Base-by-base conservation (phyloP, 306 rosid genomes). In the Lupinus albus region DNA sequence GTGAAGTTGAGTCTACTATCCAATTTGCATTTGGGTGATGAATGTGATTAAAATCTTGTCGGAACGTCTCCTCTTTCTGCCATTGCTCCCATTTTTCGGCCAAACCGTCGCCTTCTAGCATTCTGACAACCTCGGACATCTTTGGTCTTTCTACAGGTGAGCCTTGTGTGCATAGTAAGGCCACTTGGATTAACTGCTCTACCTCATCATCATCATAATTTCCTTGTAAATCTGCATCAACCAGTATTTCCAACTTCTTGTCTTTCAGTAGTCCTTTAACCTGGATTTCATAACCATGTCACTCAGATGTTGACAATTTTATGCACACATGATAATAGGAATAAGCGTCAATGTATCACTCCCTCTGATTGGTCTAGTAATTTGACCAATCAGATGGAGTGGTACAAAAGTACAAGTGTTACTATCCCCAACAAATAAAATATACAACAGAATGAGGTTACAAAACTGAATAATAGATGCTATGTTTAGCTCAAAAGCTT, bases 31-130 rank as follows among this genome's bases (percentile, higher is more conserved):
- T 82, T 6, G 85, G 82, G 68, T 83, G 87, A 70, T 41, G 80
- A 17, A 55, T 12, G 3, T 62, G 82, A 77, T 77, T 81, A 7
- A 51, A 68, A 39, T 88, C 97, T 72, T 85, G 88, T 33, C 83
- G 83, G 80, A 83, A 74, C 77, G 74, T 80, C 69, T 90, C 97
- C 11, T 83, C 96, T 76, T 88, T 90, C 73, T 94, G 88, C 97
- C 97, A 90, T 52, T 84, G 96, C 78, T 86, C 96, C 96, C 99
- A 85, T 81, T 92, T 88, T 66, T 88, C 93, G 0, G 94, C 87
- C 74, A 89, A 81, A 33, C 96, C 97, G 52, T 93, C 94, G 3
- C 96, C 98, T 85, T 92, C 96, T 20, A 92, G 95, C 98, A 92
- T 92, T 73, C 96, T 84, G 7, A 89, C 96, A 17, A 93, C 90